Evolutionary conservation across 441 rosid genomes (phyloP), one percentile per base, ranked within the genome.

Genomic region (Theobroma grandiflorum): DNA sequence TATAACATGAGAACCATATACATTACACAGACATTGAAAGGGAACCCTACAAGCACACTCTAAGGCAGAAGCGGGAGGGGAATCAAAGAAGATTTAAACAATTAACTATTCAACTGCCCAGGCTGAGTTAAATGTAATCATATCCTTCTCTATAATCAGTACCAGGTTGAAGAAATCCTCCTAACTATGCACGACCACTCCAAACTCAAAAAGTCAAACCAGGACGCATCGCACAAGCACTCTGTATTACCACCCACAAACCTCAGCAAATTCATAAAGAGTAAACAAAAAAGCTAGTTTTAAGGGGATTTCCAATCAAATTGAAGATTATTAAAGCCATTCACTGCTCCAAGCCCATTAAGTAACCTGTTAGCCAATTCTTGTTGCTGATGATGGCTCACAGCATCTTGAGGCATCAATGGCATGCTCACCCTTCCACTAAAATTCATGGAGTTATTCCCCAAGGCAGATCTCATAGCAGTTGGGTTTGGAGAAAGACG

Each of bases 251-350:
- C 58, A 45, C 45, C 57, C 57, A 69, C 68, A 63, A 53, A 40
- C 59, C 16, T 64, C 72, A 18, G 15, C 59, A 70, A 8, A 65
- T 49, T 52, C 79, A 52, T n/a, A 7, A 7, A 77, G 6, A 50
- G n/a, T 22, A 37, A 42, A 33, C 35, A 16, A 5, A 38, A 40
- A 35, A 38, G 37, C 69, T 35, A n/a, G 52, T 77, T 26, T 86
- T 79, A 86, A 6, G 84, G 84, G 62, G 81, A 80, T 59, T 81
- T 82, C 87, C 89, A 86, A 63, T 80, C 81, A 73, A 66, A 86
- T 62, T 78, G 84, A 59, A 75, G 77, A 72, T 80, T 78, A 72
- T 76, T 78, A 45, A 75, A 82, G 64, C 84, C 87, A 62, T 82
- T 84, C 49, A 58, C 83, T 15, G 82, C 80, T 74, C 85, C 83